Percentiles rank a stretch among this genome's conserved stretches.
phyloP scores from a whole-genome alignment of 2,329 filamentous ascomycete species.

The Pseudogymnoascus sp. region DNA sequence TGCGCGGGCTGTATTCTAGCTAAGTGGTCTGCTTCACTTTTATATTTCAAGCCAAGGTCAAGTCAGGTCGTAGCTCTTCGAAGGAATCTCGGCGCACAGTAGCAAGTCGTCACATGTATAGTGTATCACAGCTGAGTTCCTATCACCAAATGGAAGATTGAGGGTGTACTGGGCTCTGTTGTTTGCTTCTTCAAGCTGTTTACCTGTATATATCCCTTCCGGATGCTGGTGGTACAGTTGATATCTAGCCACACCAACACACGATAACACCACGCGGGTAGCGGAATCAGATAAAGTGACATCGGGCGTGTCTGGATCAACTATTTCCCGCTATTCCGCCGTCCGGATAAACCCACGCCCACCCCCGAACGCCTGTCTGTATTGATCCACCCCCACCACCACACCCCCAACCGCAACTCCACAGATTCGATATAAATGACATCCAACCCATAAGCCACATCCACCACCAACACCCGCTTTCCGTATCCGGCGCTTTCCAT shows the following conservation, averaged over 20 bases:
- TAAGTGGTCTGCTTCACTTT: not conserved
- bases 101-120: slow-evolving; percentile 4
- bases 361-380: not conserved
- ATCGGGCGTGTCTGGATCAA: not conserved
- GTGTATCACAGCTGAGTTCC: not conserved
- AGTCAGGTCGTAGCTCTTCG: not conserved
- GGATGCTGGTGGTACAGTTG: not conserved
- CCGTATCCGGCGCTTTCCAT: not conserved
- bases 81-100: not conserved
- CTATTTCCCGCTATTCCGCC: not conserved
- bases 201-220: not conserved
- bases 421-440: slow-evolving; percentile 6
- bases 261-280: not conserved
- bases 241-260: not conserved
- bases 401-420: not conserved
- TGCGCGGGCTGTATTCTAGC: not conserved
- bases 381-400: not conserved
- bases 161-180: not conserved
- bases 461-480: not conserved
- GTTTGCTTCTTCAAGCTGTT: not conserved
- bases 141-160: not conserved
- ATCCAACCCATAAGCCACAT: slow-evolving; percentile 3
- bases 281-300: not conserved
- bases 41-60: not conserved
- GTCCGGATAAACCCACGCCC: not conserved